These are phyloP conservation scores for Favolaschia claudopus DNA, from an alignment of 768 basidiomycete species.

Conservation along the genomic window DNA sequence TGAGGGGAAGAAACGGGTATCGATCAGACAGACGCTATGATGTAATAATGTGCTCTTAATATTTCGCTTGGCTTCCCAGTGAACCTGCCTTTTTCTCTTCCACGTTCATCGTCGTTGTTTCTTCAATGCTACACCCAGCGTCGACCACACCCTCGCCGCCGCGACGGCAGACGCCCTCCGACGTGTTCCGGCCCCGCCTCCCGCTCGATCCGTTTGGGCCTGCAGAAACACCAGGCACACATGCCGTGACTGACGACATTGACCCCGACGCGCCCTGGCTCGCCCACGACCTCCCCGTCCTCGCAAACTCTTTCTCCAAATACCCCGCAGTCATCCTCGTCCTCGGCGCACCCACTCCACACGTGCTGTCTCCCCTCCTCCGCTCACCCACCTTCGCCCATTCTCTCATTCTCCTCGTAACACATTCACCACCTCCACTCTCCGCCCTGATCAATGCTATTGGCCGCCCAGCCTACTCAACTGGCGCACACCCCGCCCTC, in stretches of 20 bases:
- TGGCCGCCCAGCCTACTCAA: constrained; percentile 6
- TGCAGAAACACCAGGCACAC: neutral
- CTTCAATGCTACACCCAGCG: no score
- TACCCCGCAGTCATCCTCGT: constrained; percentile 44
- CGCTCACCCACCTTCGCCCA: constrained; percentile 40
- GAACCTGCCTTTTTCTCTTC: no score
- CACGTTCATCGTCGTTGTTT: no score
- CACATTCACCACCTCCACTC: constrained; percentile 44
- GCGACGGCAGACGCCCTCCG: constrained; percentile 16
- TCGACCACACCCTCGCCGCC: no score
- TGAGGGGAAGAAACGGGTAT: no score
- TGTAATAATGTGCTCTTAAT: no score
- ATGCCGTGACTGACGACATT: neutral
- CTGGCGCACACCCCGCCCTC: constrained; percentile 30
- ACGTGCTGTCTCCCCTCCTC: constrained; percentile 46
- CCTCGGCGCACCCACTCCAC: constrained; percentile 44
- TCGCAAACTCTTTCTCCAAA: neutral
- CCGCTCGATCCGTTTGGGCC: constrained; percentile 45
- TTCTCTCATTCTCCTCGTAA: constrained; percentile 50
- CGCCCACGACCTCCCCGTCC: constrained; percentile 20
- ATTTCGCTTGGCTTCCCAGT: no score
- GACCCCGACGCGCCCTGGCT: constrained; percentile 36
- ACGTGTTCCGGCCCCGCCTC: constrained; percentile 46
- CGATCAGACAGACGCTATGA: no score
- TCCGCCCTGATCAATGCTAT: constrained; percentile 22